Conservation (phyloP, 148 eudicot genomes). For the Cornus controversa region DNA sequence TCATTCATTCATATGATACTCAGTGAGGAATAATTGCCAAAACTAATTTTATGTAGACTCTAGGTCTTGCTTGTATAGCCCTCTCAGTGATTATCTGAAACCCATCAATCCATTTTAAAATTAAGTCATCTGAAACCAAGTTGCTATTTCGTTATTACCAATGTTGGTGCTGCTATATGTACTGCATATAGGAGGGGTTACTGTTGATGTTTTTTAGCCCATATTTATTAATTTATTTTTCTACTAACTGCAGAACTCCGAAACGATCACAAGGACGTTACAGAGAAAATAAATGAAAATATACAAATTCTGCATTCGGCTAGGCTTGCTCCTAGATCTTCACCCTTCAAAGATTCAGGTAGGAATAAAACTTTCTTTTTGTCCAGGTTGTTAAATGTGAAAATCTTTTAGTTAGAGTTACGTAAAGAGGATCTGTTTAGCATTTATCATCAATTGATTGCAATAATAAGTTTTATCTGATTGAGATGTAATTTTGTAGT, state of each 20-base stretch:
- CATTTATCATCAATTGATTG: background rate
- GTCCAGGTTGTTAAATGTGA: background rate
- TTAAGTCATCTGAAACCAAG: background rate
- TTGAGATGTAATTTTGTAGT: background rate
- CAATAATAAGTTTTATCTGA: background rate
- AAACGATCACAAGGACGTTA: constrained; percentile 59
- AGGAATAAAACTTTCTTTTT: constrained; percentile 9
- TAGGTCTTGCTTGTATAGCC: background rate
- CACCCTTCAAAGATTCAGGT: constrained; percentile 44
- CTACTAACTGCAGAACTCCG: constrained; percentile 45
- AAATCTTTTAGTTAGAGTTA: background rate
- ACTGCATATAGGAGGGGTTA: background rate
- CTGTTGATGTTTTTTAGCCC: background rate
- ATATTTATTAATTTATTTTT: background rate
- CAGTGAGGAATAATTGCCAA: background rate
- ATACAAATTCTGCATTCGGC: constrained; percentile 69
- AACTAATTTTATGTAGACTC: background rate
- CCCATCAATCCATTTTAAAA: background rate
- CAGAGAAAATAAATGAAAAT: constrained; percentile 61
- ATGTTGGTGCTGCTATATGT: background rate
- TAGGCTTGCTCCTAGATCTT: constrained; percentile 34
- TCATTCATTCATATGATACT: background rate
- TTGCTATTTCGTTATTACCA: background rate
- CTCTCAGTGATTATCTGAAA: background rate
- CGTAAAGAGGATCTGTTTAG: background rate